Base-by-base conservation (phyloP, 73 alveolate species). In the Blepharisma japonicum region DNA sequence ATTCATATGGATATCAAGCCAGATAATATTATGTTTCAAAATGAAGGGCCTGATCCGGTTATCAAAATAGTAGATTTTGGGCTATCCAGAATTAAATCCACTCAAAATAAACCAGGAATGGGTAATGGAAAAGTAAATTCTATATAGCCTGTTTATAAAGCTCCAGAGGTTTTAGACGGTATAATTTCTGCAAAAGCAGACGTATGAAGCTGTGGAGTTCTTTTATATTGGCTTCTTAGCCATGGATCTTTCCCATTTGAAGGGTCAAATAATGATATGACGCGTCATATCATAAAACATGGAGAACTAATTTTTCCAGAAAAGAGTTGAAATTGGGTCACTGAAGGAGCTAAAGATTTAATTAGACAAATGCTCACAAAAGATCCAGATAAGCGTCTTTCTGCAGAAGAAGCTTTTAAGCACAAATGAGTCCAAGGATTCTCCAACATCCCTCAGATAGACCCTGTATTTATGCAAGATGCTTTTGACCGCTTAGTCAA, bases 131-230 rank as follows among this genome's bases (percentile, higher is more conserved):
- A 3, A 1, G 42, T 32, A 32, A 32, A 3, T 3, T 32, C 0
- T 32, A 32, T 1, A 32, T 32, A 32, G 42, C 0, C 3, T 32
- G n/a, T 1, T 51, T 61, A 61, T 61, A 61, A 8, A 39, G 74
- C 74, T n/a, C 74, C 74, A 14, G 74, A 61, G 74, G 74, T 61
- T 61, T 25, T 61, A 2, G 46, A n/a, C 5, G 74, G 74, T 0
- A 25, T 0, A 1, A 0, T 2, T 39, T 61, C 74, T n/a, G 14
- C 11, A 25, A 61, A 61, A 25, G 74, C 46, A 20, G 74, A 61
- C 5, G 14, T 61, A 25, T 61, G 74, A 39, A 61, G 74, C 5
- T n/a, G 14, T 5, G 74, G 74, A 25, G 74, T 61, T 4, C 14
- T 61, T 61, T 14, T 51, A 11, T 51, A 51, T 18, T 51, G n/a